These are phyloP conservation scores for Amanita muscaria DNA, from an alignment of 768 basidiomycete genomes.

Conservation along the genomic window DNA sequence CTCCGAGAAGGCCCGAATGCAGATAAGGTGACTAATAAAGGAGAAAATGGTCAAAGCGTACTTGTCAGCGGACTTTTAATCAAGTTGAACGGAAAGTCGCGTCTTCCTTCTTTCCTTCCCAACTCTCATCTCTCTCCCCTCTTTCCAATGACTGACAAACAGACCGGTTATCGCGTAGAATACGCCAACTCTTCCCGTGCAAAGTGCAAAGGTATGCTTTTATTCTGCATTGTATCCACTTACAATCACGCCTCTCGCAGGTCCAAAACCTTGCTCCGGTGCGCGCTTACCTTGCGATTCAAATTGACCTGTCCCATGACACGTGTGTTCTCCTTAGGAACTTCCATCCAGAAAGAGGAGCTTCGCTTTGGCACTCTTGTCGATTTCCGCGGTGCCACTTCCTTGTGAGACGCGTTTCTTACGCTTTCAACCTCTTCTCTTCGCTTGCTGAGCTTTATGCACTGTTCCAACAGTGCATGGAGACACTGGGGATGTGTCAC, in stretches of 20 bases:
- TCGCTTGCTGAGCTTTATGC: no score
- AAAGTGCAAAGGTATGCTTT: constrained; percentile 64
- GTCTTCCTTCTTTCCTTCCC: constrained; percentile 20
- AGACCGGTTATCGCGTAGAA: constrained; percentile 68
- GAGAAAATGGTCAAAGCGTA: constrained; percentile 35
- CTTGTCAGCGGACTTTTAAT: constrained; percentile 39
- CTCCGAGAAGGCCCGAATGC: no score
- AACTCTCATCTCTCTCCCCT: constrained; percentile 14
- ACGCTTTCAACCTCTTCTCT: not conserved
- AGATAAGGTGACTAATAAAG: no score
- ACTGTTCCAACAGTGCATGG: constrained; percentile 56
- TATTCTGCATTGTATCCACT: not conserved
- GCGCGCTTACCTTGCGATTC: constrained; percentile 10
- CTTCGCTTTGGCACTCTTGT: constrained; percentile 69
- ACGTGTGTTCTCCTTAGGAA: constrained; percentile 36
- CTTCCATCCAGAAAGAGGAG: constrained; percentile 59
- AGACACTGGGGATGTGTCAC: constrained; percentile 91
- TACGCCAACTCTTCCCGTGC: constrained; percentile 60
- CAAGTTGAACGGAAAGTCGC: constrained; percentile 26
- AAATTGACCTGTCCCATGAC: constrained; percentile 9
- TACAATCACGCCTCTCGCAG: constrained; percentile 27
- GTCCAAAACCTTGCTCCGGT: constrained; percentile 74
- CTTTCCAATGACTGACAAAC: constrained; percentile 41
- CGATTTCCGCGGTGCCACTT: constrained; percentile 61
- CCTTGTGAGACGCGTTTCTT: constrained; percentile 40